Conservation (phyloP, 129 eudicot genomes). For the Smallanthus sonchifolius region DNA sequence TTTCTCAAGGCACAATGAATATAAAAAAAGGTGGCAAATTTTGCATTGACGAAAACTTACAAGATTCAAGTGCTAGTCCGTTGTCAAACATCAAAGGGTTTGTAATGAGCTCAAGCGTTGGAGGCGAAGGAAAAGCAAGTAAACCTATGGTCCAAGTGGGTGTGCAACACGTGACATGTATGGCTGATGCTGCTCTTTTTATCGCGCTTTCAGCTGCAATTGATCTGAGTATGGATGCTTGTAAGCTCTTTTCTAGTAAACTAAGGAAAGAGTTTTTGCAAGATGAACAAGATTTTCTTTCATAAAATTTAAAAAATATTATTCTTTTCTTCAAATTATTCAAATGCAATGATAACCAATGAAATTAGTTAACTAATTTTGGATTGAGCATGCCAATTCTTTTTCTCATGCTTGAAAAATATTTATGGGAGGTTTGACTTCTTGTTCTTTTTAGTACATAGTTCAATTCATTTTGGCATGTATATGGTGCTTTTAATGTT, state of each 20-base stretch:
- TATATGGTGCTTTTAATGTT: constrained; percentile 15
- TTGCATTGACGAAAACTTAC: constrained; percentile 50
- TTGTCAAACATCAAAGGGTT: constrained; percentile 57
- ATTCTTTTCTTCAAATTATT: not conserved
- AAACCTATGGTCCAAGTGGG: constrained; percentile 78
- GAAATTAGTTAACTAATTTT: constrained; percentile 21
- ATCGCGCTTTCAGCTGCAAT: constrained; percentile 90
- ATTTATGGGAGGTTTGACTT: constrained; percentile 18
- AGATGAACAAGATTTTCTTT: constrained; percentile 62
- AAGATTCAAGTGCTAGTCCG: constrained; percentile 41
- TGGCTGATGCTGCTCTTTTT: constrained; percentile 89
- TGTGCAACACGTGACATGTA: constrained; percentile 80
- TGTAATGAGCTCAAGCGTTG: constrained; percentile 80
- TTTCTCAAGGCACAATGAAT: constrained; percentile 78
- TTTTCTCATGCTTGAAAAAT: constrained; percentile 32
- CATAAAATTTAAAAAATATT: not conserved
- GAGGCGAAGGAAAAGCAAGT: constrained; percentile 82
- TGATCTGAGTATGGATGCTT: constrained; percentile 95
- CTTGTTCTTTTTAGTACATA: not conserved
- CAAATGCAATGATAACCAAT: constrained; percentile 52
- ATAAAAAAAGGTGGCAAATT: constrained; percentile 78
- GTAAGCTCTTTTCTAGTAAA: constrained; percentile 67
- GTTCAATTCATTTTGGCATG: constrained; percentile 20
- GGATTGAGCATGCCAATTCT: constrained; percentile 57
- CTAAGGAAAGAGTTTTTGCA: constrained; percentile 69